Conservation (phyloP, 75 land plant species). For the Ceratopteris richardii region DNA sequence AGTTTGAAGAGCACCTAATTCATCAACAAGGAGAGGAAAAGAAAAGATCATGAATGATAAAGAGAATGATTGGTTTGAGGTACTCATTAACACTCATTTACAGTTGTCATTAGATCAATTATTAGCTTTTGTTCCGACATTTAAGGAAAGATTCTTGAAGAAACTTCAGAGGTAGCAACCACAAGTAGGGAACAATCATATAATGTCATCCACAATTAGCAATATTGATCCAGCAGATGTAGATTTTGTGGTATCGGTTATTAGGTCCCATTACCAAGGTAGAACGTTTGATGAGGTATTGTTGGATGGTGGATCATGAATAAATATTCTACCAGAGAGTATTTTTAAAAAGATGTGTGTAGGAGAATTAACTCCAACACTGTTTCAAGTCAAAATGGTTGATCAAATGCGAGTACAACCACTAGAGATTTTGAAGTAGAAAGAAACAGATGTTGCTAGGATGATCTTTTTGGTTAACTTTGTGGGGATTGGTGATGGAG, state of each 20-base stretch:
- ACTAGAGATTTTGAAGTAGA: neutral
- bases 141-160: neutral
- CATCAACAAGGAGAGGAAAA: neutral
- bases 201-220: neutral
- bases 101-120: constrained; percentile 2
- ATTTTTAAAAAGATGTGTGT: neutral
- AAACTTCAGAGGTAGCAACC: neutral
- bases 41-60: neutral
- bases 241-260: too few relatives aligned
- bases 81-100: neutral
- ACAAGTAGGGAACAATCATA: neutral
- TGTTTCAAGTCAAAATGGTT: neutral
- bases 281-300: neutral
- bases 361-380: neutral
- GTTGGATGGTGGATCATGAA: neutral
- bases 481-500: too few relatives aligned
- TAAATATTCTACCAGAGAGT: neutral
- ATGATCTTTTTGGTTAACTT: constrained; percentile 4
- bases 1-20: neutral
- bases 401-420: neutral
- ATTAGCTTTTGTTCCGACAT: neutral
- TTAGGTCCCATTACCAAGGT: neutral
- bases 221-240: constrained; percentile 1
- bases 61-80: neutral
- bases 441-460: neutral